Evolutionary conservation across 208 protist genomes (phyloP).

Genomic region (Trypanosoma platydactyli): DNA sequence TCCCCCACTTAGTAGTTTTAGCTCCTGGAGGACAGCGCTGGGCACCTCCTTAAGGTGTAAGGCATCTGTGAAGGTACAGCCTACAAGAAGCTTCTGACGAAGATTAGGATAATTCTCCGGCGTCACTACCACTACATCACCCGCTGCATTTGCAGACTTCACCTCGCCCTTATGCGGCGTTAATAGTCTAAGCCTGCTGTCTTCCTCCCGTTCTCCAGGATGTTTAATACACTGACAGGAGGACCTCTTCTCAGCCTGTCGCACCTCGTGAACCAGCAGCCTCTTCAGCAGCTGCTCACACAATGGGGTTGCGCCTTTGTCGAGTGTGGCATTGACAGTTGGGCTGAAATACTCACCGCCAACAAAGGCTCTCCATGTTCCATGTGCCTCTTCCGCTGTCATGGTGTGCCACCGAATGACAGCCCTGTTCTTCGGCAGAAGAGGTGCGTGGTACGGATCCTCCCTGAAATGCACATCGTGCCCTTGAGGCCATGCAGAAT

Average conservation of each 20-base stretch:
- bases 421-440: conserved; percentile 61
- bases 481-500: conserved; percentile 44
- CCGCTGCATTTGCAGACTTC: neutral
- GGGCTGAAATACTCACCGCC: conserved; percentile 74
- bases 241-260: conserved; percentile 26
- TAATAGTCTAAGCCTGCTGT: neutral
- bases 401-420: conserved; percentile 49
- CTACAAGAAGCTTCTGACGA: conserved; percentile 40
- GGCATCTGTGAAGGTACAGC: conserved; percentile 72
- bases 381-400: conserved; percentile 56
- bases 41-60: conserved; percentile 59
- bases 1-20: conserved; percentile 44
- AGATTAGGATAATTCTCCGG: conserved; percentile 17
- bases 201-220: conserved; percentile 1
- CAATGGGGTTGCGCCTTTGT: conserved; percentile 67
- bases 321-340: conserved; percentile 63
- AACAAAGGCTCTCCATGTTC: conserved; percentile 81
- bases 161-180: neutral
- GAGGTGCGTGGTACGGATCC: conserved; percentile 81
- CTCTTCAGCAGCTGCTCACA: conserved; percentile 68
- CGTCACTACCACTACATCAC: neutral
- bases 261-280: conserved; percentile 40
- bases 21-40: conserved; percentile 43
- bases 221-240: conserved; percentile 1
- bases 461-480: conserved; percentile 58